Conservation (phyloP, 2,329 filamentous ascomycete genomes). For the Xylaria sp. region DNA sequence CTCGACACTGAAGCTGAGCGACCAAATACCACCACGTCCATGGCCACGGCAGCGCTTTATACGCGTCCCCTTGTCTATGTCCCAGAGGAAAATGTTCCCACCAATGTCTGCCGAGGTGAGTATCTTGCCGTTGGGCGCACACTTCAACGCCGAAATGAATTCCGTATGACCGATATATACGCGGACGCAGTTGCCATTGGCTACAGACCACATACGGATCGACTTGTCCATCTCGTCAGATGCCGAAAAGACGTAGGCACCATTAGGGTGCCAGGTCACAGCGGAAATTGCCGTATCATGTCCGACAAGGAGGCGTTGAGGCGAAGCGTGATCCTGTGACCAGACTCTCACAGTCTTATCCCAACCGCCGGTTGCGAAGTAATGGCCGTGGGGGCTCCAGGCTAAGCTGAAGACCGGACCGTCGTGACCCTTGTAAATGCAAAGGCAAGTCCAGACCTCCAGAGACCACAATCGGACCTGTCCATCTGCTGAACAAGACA, state of each 20-base stretch:
- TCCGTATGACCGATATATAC: conserved; percentile 92
- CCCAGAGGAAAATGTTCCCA: conserved; percentile 93
- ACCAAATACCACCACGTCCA: conserved; percentile 91
- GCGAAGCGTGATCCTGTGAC: conserved; percentile 90
- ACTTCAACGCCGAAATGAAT: conserved; percentile 82
- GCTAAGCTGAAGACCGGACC: conserved; percentile 85
- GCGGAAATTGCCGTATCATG: conserved; percentile 93
- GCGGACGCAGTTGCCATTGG: conserved; percentile 82
- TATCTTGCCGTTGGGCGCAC: conserved; percentile 83
- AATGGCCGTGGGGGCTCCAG: conserved; percentile 93
- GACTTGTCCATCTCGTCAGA: conserved; percentile 85
- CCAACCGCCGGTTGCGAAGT: conserved; percentile 85
- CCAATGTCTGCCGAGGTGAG: conserved; percentile 88
- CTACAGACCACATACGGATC: conserved; percentile 96
- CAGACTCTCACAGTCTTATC: conserved; percentile 91
- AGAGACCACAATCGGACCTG: conserved; percentile 92
- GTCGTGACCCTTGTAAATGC: conserved; percentile 91
- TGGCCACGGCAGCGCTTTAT: conserved; percentile 95
- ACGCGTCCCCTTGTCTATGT: conserved; percentile 80
- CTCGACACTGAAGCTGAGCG: conserved; percentile 89
- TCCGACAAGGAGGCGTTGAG: conserved; percentile 84
- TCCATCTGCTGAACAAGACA: conserved; percentile 86
- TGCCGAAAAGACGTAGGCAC: conserved; percentile 89
- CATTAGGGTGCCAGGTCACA: conserved; percentile 93
- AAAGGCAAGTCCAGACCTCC: conserved; percentile 88